Base-by-base conservation (phyloP, 495 filamentous ascomycete species). In the Aspergillus panamensis region DNA sequence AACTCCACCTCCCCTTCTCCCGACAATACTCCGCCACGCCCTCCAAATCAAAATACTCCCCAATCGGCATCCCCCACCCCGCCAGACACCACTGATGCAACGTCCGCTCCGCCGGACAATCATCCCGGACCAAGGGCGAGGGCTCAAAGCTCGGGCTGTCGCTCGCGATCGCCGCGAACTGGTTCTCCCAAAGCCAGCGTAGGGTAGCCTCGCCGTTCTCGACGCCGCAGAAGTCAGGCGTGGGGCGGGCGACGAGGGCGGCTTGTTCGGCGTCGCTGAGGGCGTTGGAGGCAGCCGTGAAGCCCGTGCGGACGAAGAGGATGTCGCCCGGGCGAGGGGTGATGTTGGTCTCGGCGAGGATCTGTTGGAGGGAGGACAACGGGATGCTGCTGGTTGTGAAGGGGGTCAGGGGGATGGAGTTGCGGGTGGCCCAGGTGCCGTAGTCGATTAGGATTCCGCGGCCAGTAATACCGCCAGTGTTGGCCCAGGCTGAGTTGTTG, bases 31-130 rank as follows among this genome's bases (percentile, higher is more conserved):
- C 53, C 19, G 64, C 64, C 60, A 84, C 63, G 35, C 62, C 64
- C 69, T 84, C 80, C 39, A 84, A 59, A 68, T 85, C 79, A 67
- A 83, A 84, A 59, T 84, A 62, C 69, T 86, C 83, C 1, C 82
- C 82, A 62, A 86, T 82, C 4, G 82, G 82, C 57, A 77, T 56
- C 3, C 83, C 82, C 81, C 80, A 86, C 8, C 78, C 77, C 4
- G 70, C 76, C 25, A 85, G 62, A 30, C 81, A 60, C 75, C 75
- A 82, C 60, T 84, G 73, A 66, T 84, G 82, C 51, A 85, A 57
- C 12, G 61, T 67, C 12, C 65, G 60, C 14, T 64, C 62, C 14
- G 47, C 31, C 10, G 47, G 35, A 32, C 43, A 35, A 29, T 45
- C 42, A 3, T 44, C 51, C 2, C 50, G 14, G 7, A 61, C 19